Percentiles rank a stretch among this genome's conserved stretches.
Conservation (phyloP, 2,329 filamentous ascomycete genomes). For the Madurella fahalii region DNA sequence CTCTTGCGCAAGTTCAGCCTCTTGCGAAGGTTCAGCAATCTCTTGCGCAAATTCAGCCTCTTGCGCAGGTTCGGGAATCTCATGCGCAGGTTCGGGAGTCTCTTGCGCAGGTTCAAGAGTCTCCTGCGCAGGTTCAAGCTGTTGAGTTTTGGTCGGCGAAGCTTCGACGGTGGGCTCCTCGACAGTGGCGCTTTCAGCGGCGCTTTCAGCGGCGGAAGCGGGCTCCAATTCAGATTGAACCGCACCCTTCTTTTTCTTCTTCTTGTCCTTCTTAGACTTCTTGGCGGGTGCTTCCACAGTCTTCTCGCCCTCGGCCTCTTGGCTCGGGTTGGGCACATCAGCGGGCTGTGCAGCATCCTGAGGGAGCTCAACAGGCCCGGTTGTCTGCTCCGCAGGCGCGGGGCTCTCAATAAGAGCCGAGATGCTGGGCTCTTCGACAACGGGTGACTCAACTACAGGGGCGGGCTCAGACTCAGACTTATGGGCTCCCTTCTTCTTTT, state of each 20-base stretch:
- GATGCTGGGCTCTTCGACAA: slow-evolving; percentile 1
- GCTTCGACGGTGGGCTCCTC: background rate
- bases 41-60: background rate
- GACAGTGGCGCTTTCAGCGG: background rate
- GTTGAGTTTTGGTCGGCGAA: background rate
- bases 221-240: background rate
- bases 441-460: background rate
- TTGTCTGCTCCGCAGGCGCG: background rate
- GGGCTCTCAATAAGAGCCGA: background rate
- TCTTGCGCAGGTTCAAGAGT: no score
- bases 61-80: no score
- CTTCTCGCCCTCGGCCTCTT: slow-evolving; percentile 2
- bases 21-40: no score
- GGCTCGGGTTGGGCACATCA: background rate
- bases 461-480: background rate
- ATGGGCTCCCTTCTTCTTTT: slow-evolving; percentile 15
- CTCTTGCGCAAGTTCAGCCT: background rate
- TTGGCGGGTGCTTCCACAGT: slow-evolving; percentile 1
- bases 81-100: background rate
- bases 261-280: slow-evolving; percentile 22
- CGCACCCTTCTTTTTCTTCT: slow-evolving; percentile 15
- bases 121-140: background rate
- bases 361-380: background rate
- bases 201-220: background rate
- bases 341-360: background rate